phyloP scores from a whole-genome alignment of 1,284 basidiomycete species.

The Apiotrichum gracile region DNA sequence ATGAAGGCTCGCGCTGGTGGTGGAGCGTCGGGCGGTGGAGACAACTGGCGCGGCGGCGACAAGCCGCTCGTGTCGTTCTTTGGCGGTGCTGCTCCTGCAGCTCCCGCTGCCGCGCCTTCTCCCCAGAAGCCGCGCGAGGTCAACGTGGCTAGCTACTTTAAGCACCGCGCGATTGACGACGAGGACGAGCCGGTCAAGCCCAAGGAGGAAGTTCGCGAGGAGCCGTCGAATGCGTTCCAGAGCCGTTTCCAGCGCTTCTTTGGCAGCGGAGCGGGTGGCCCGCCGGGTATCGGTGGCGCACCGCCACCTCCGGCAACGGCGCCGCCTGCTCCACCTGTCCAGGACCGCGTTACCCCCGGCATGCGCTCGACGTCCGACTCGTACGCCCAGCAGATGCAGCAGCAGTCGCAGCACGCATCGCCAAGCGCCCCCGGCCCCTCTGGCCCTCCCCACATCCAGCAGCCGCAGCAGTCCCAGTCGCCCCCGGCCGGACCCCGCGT shows the following conservation, averaged over 20 bases:
- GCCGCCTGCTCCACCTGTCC: background rate
- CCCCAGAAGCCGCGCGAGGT: slow-evolving; percentile 30
- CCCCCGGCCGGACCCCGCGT: slow-evolving; percentile 4
- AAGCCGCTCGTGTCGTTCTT: slow-evolving; percentile 33
- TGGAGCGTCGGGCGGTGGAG: background rate
- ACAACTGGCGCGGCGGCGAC: slow-evolving; percentile 13
- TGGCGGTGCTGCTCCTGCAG: slow-evolving; percentile 9
- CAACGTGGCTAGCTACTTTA: slow-evolving; percentile 38
- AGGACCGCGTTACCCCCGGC: background rate
- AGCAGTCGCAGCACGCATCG: background rate
- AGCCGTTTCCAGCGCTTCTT: slow-evolving; percentile 44
- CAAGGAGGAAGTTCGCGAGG: slow-evolving; percentile 9
- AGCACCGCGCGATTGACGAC: slow-evolving; percentile 20
- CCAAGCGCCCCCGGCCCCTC: background rate
- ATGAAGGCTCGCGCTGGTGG: slow-evolving; percentile 27
- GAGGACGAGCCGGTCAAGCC: slow-evolving; percentile 14
- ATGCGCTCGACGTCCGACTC: background rate
- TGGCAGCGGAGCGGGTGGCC: background rate
- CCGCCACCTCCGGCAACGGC: background rate
- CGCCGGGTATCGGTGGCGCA: background rate
- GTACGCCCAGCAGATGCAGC: background rate
- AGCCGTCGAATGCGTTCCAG: slow-evolving; percentile 21
- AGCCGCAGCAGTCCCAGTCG: background rate
- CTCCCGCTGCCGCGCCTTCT: background rate
- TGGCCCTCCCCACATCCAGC: background rate